Base-by-base conservation (phyloP, 2,329 filamentous ascomycete species). In the Xylariaceae sp. region DNA sequence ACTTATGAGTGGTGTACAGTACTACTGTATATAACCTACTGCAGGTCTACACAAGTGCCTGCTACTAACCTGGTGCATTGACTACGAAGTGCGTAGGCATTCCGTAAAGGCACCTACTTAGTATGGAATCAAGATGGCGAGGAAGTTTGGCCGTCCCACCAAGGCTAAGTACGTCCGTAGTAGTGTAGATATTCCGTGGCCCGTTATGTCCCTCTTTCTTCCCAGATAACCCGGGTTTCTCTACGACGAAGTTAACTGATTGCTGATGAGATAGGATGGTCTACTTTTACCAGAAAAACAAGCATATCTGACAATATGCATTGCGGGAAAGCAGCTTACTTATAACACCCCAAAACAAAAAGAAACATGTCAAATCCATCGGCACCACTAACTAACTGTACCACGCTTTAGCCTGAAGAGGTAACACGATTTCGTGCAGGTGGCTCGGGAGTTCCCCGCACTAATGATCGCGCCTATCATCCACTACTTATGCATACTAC, bases 381-480 rank as follows among this genome's bases (percentile, higher is more conserved):
- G 29, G 32, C 37, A 45, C 43, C 21, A 13, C 26, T 39, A 21
- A 19, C n/a, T n/a, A n/a, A 26, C 26, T 47, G 46, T 45, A 37
- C 54, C 52, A 57, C 56, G 51, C 49, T 61, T 63, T 56, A 58
- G 58, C 57, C 58, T 57, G 46, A 61, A 58, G 19, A 40, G 53
- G 57, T 43, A 58, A 53, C 36, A 46, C 37, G 53, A 61, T 61
- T 58, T 55, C 53, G 55, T 61, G 57, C 59, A 61, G 57, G 55
- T 53, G 26, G 56, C n/a, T 59, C 55, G 56, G 58, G 61, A 61
- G 49, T 42, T 57, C 60, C 64, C 61, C 62, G 60, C 63, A 62
- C 58, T 60, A 62, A 59, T 44, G 19, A 41, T 39, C 42, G 57
- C 60, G 53, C 54, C 56, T 52, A 54, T 53, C 57, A 26, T 26